Base-by-base conservation (phyloP, 768 basidiomycete genomes). In the Lentinula detonsa region DNA sequence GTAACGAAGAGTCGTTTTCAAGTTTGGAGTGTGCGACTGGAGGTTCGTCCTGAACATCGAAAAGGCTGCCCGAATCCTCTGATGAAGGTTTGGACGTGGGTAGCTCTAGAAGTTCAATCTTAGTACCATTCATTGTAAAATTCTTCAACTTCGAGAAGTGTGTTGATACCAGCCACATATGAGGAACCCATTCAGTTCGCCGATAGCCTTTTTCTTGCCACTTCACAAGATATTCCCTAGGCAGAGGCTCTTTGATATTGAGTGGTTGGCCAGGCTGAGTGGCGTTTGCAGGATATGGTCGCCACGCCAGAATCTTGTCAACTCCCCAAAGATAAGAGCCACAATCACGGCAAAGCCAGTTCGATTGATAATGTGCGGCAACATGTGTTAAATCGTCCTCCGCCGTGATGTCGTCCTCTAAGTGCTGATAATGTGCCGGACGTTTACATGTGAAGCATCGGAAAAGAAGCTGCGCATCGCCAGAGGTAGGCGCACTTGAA, bases 221-320 rank as follows among this genome's bases (percentile, higher is more conserved):
- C 71, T 98, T 98, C 59, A 98, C 85, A 11, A 98, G 84, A 70
- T 98, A 98, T 72, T 96, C 93, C 48, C 95, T 76, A n/a, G 91
- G 92, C 15, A 95, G 78, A 37, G 75, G 66, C 28, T 76, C 70
- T 70, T 87, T 94, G 70, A 78, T 78, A 64, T 84, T 73, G 0
- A 81, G 76, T 2, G 73, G 66, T 57, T 80, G 74, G 33, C 74
- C 62, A 2, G 83, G 76, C 67, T 92, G 88, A 7, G 78, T 71
- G 16, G 85, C 88, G 62, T 81, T 79, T 0, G 80, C 72, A 28
- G 93, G 91, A 67, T 85, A 89, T 4, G 92, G 89, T 33, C 94
- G 81, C 95, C 95, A 97, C 1, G 94, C 95, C 45, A 97, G 78
- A 64, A 98, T 91, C 73, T 89, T 89, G 70, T 95, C 93, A 11